Evolutionary conservation across 2,329 filamentous ascomycete species (phyloP).

Genomic region (Fusarium avenaceum): DNA sequence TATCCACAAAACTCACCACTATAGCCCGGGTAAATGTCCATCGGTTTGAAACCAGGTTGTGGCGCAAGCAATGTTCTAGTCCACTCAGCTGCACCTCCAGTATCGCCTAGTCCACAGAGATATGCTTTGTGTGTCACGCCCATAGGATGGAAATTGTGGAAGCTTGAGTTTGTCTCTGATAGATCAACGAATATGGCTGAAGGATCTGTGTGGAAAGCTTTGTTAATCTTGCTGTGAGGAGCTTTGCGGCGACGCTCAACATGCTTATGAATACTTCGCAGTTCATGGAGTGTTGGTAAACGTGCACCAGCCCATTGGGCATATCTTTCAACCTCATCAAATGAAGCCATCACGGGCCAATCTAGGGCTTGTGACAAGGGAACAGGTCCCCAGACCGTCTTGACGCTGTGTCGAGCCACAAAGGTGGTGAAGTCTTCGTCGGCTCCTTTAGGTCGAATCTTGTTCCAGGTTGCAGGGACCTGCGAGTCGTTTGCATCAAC

Average conservation of each 20-base stretch:
- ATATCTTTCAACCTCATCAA: slow-evolving; percentile 30
- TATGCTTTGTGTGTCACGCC: slow-evolving; percentile 16
- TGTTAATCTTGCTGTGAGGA: slow-evolving; percentile 12
- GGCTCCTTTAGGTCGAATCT: not conserved
- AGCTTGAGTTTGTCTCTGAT: slow-evolving; percentile 15
- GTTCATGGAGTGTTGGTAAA: slow-evolving; percentile 27
- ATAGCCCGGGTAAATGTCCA: slow-evolving; percentile 37
- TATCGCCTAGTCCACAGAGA: slow-evolving; percentile 31
- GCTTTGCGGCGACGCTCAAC: slow-evolving; percentile 13
- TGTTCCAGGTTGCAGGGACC: slow-evolving; percentile 21
- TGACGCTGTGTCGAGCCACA: slow-evolving; percentile 18
- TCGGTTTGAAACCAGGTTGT: slow-evolving; percentile 30
- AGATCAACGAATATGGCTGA: slow-evolving; percentile 15
- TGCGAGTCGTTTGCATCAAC: not conserved
- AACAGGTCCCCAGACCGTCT: slow-evolving; percentile 23
- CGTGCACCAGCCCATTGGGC: slow-evolving; percentile 19
- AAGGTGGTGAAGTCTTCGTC: slow-evolving; percentile 6
- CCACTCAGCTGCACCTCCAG: slow-evolving; percentile 36
- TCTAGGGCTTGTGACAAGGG: slow-evolving; percentile 18
- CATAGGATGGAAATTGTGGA: slow-evolving; percentile 26
- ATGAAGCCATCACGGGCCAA: slow-evolving; percentile 34
- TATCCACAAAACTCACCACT: slow-evolving; percentile 7
- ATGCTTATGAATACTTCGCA: slow-evolving; percentile 30
- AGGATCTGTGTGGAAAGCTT: slow-evolving; percentile 13
- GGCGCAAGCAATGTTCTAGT: slow-evolving; percentile 8